Evolutionary conservation across 805 yeast species (phyloP).

Genomic region (Brettanomyces custersianus): DNA sequence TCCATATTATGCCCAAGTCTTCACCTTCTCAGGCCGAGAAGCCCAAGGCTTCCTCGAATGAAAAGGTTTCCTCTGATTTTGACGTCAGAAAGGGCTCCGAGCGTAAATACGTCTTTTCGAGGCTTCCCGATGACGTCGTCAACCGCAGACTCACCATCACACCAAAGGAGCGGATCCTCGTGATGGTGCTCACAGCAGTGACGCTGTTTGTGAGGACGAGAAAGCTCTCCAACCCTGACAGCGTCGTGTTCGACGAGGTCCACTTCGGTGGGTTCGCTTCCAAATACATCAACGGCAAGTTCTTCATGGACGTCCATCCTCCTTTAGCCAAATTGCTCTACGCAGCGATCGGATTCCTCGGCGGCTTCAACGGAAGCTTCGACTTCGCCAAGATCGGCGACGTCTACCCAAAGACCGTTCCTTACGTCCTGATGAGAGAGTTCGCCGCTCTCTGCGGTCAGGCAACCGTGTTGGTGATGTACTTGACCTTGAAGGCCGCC

Average conservation of each 20-base stretch:
- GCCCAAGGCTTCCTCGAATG: too few species aligned
- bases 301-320: slow-evolving; percentile 84
- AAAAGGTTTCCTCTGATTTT: slow-evolving; percentile 39
- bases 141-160: slow-evolving; percentile 32
- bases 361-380: slow-evolving; percentile 68
- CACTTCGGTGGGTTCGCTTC: slow-evolving; percentile 97
- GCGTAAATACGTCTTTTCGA: slow-evolving; percentile 47
- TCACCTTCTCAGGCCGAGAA: too few species aligned
- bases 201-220: slow-evolving; percentile 54
- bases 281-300: slow-evolving; percentile 66
- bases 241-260: slow-evolving; percentile 96
- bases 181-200: slow-evolving; percentile 31
- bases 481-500: slow-evolving; percentile 60
- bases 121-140: slow-evolving; percentile 33
- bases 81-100: slow-evolving; percentile 39
- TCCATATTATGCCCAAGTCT: too few species aligned
- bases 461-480: slow-evolving; percentile 55
- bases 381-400: slow-evolving; percentile 60
- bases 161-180: slow-evolving; percentile 30
- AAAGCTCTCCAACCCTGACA: slow-evolving; percentile 56
- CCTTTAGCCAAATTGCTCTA: slow-evolving; percentile 76
- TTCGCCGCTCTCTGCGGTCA: slow-evolving; percentile 63
- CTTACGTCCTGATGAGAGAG: slow-evolving; percentile 62
- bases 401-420: slow-evolving; percentile 46
- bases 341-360: slow-evolving; percentile 59